Base-by-base conservation (phyloP, 257 asterid genomes). In the Nicotiana tomentosiformis region DNA sequence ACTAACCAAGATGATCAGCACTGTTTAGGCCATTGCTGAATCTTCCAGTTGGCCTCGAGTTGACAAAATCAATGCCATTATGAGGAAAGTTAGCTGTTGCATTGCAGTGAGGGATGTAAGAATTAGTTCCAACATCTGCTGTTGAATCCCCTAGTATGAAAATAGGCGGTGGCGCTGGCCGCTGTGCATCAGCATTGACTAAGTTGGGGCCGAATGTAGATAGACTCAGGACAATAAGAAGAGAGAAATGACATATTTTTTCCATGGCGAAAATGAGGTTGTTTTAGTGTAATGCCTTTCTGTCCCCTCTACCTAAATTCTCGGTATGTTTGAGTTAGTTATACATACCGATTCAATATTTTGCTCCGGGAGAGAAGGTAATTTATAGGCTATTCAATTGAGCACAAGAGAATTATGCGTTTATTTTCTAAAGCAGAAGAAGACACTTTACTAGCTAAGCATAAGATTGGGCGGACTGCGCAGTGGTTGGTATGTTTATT, bases 81-180 rank as follows among this genome's bases (percentile, higher is more conserved):
- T 68, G 78, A 26, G 92, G 89, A 67, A 90, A 88, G 70, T 93
- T 85, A 15, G 98, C 94, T 70, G 87, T 86, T 5, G 72, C 87
- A 5, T 4, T 3, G 60, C 86, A 89, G 12, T 60, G 39, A 1
- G 86, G 80, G 77, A 91, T 66, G 84, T 80, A 86, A 23, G 87
- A 82, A 57, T 93, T 92, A 1, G 97, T 93, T 84, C 98, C 98
- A 23, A 92, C 96, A 37, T 93, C 98, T 1, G 92, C 98, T 7
- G 98, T 93, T 4, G 98, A 93, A 83, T 92, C 94, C 3, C 98
- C 98, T 5, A 93, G 83, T 3, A 92, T 79, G 88, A 91, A 91
- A 76, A 91, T 82, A 17, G 95, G 83, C 1, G 95, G 89, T 17
- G 80, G 85, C 5, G 79, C 51, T 17, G 88, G 65, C 10, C 3